Evolutionary conservation across 495 filamentous ascomycete species (phyloP), one percentile per base, ranked within the genome.

Genomic region (Lophiotrema nucula): DNA sequence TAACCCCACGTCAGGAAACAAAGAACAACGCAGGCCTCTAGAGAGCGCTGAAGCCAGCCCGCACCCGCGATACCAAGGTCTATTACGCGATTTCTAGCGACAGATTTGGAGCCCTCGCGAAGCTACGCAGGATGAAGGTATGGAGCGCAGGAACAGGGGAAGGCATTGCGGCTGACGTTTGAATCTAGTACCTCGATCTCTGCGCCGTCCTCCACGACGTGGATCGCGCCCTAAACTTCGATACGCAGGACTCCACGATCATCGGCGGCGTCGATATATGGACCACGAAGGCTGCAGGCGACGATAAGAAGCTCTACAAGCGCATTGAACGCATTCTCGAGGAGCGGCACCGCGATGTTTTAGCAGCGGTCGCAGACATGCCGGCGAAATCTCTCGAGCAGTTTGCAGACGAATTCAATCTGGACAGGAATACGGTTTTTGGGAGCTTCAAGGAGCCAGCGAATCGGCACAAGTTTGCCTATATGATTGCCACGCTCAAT

Each of bases 401-500:
- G 31, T 73, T 80, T 44, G 74, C 74, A 62, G 77, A 73, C 1
- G 78, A 83, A 2, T 72, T 92, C 56, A 91, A 93, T 70, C 70
- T 95, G 10, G 88, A 83, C 18, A 85, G 90, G 55, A 86, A 89
- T 0, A 92, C 88, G 69, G 90, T 95, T 4, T 98, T 98, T 67
- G 95, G 93, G 15, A 84, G 85, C 28, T 79, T 98, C 45, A 88
- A 87, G 49, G 88, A 97, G 58, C 82, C 87, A 43, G 88, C 88
- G 8, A 90, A 88, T 67, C 88, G 95, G 12, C 85, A 91, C 44
- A 95, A 89, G 0, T 97, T 93, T 73, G 91, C 93, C 37, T 97
- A 97, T 72, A 72, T 97, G 54, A 97, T 97, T 67, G 93, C 93
- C 12, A 97, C 95, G 1, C 79, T 99, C n/a, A 99, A 99, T 64